Evolutionary conservation across 352 stramenopile genomes (phyloP).

Genomic region (Phytophthora pistaciae): DNA sequence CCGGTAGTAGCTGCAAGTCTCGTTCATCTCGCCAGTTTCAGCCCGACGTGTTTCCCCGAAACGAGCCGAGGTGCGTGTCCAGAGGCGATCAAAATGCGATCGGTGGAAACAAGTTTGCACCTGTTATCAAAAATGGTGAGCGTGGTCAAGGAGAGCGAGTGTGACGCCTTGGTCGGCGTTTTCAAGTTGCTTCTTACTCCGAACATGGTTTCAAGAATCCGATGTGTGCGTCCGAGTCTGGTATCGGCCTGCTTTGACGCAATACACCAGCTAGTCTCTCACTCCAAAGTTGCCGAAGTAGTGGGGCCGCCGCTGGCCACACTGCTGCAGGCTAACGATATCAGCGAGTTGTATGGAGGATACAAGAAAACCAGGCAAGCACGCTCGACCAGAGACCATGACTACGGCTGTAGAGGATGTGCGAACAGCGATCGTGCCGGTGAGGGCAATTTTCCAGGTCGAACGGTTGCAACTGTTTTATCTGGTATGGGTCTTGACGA

Average conservation of each 20-base stretch:
- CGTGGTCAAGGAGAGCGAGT: slow-evolving; percentile 13
- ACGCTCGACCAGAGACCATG: background rate
- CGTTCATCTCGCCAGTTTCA: slow-evolving; percentile 6
- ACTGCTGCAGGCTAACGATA: slow-evolving; percentile 5
- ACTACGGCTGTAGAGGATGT: background rate
- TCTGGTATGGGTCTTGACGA: slow-evolving; percentile 12
- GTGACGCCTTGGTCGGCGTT: slow-evolving; percentile 5
- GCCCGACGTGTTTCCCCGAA: slow-evolving; percentile 1
- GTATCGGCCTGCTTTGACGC: slow-evolving; percentile 11
- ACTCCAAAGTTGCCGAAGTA: slow-evolving; percentile 13
- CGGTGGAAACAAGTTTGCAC: slow-evolving; percentile 18
- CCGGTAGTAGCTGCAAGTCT: slow-evolving; percentile 8
- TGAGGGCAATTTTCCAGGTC: background rate
- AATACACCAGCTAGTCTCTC: slow-evolving; percentile 8
- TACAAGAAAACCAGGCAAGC: background rate
- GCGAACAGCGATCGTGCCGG: background rate
- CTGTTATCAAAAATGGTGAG: slow-evolving; percentile 13
- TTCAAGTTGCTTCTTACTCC: slow-evolving; percentile 18
- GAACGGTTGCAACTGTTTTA: slow-evolving; percentile 9
- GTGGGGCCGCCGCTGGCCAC: background rate
- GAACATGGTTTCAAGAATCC: background rate
- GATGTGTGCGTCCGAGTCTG: background rate
- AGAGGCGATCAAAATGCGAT: slow-evolving; percentile 2
- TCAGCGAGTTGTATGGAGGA: slow-evolving; percentile 3
- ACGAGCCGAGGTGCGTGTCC: background rate